Evolutionary conservation across 768 basidiomycete genomes (phyloP).

Genomic region (Tricholoma flavovirens): DNA sequence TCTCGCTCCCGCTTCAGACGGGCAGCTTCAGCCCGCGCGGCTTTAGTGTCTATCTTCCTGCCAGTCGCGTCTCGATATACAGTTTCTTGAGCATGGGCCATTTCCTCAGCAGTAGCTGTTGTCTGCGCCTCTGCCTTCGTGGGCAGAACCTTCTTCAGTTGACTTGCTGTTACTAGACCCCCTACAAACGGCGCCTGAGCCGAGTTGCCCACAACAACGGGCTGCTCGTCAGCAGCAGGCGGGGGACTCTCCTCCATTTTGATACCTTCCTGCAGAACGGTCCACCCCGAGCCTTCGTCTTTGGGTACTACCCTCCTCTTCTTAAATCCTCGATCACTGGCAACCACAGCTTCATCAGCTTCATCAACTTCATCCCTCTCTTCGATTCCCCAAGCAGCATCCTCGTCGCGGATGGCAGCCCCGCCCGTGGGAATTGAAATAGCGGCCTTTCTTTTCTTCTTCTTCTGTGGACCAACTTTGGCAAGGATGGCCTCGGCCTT

Average conservation of each 20-base stretch:
- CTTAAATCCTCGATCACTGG: slow-evolving; percentile 74
- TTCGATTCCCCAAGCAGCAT: slow-evolving; percentile 60
- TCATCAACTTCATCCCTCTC: slow-evolving; percentile 52
- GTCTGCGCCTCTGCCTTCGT: slow-evolving; percentile 34
- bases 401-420: slow-evolving; percentile 56
- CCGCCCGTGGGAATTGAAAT: slow-evolving; percentile 20
- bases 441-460: slow-evolving; percentile 68
- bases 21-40: slow-evolving; percentile 80
- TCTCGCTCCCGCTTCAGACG: slow-evolving; percentile 73
- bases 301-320: slow-evolving; percentile 45
- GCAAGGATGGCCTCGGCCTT: slow-evolving; percentile 95
- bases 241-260: slow-evolving; percentile 48
- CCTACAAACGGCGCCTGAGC: slow-evolving; percentile 48
- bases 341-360: slow-evolving; percentile 58
- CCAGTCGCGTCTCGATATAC: slow-evolving; percentile 91
- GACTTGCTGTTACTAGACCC: slow-evolving; percentile 72
- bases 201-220: slow-evolving; percentile 44
- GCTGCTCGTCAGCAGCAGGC: slow-evolving; percentile 63
- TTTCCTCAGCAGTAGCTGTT: slow-evolving; percentile 44
- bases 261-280: slow-evolving; percentile 53
- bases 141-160: slow-evolving; percentile 57
- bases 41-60: slow-evolving; percentile 83
- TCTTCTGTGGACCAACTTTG: slow-evolving; percentile 52
- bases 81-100: slow-evolving; percentile 74
- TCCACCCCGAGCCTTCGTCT: slow-evolving; percentile 57